Percentiles rank a stretch among this genome's conserved stretches.
Conservation (phyloP, 345 rosid genomes). For the Syzygium grande region DNA sequence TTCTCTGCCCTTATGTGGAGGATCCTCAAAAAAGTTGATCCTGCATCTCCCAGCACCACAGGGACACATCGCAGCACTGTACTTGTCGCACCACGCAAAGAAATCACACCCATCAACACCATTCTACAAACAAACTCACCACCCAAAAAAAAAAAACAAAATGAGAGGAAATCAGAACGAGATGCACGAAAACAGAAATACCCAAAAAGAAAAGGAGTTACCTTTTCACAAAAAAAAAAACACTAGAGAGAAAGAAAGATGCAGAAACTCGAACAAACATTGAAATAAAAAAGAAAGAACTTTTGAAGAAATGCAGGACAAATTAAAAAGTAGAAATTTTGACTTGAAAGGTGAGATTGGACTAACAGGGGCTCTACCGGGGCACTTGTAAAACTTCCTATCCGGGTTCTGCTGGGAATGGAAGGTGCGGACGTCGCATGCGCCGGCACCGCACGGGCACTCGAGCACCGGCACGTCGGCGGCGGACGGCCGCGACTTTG, state of each 20-base stretch:
- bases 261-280: background rate
- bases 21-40: background rate
- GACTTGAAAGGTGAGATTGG: background rate
- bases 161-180: background rate
- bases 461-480: constrained; percentile 10
- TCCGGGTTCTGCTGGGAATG: constrained; percentile 8
- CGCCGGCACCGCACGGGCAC: constrained; percentile 22
- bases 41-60: constrained; percentile 35
- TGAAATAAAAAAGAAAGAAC: background rate
- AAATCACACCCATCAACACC: too few relatives aligned
- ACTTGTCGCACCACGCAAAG: constrained; percentile 23
- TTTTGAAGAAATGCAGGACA: background rate
- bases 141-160: background rate
- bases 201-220: background rate
- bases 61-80: constrained; percentile 15
- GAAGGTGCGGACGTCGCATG: constrained; percentile 11
- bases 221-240: background rate
- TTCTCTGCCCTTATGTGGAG: background rate
- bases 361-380: background rate
- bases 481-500: background rate
- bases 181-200: background rate
- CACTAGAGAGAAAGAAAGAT: background rate
- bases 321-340: background rate
- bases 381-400: constrained; percentile 24
- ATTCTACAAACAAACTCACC: too few relatives aligned